Percentiles rank a stretch among this genome's conserved stretches.
Evolutionary conservation across 208 protist genomes (phyloP).

Genomic region (Polymyxa betae): DNA sequence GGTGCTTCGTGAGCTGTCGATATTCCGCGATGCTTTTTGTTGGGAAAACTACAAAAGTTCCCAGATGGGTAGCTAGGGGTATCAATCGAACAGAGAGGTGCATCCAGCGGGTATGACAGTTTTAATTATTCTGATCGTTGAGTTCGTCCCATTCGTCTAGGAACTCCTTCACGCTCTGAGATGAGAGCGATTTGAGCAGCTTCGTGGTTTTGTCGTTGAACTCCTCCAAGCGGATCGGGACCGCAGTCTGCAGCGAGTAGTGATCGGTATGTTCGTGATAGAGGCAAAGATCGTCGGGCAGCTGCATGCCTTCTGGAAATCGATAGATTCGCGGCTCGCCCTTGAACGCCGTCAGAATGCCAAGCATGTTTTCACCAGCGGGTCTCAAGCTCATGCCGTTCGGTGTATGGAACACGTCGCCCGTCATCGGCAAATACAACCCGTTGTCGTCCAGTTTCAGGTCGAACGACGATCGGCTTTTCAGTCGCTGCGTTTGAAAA

Average conservation of each 20-base stretch:
- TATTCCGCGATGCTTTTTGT: too few relatives aligned
- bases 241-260: constrained; percentile 15
- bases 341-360: not conserved
- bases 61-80: too few relatives aligned
- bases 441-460: constrained; percentile 39
- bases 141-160: not conserved
- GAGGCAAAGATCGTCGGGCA: not conserved
- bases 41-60: too few relatives aligned
- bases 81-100: too few relatives aligned
- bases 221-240: not conserved
- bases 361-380: not conserved
- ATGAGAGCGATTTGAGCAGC: not conserved
- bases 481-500: not conserved
- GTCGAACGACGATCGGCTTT: constrained; percentile 10
- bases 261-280: constrained; percentile 43
- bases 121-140: constrained; percentile 51
- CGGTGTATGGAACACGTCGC: not conserved
- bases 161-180: not conserved
- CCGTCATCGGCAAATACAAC: not conserved
- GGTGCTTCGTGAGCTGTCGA: too few relatives aligned
- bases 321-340: not conserved
- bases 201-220: not conserved
- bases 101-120: too few relatives aligned
- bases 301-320: not conserved
- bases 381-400: constrained; percentile 34